Conservation (phyloP, 176 grass and related monocot species). For the Aegilops bicornis region DNA sequence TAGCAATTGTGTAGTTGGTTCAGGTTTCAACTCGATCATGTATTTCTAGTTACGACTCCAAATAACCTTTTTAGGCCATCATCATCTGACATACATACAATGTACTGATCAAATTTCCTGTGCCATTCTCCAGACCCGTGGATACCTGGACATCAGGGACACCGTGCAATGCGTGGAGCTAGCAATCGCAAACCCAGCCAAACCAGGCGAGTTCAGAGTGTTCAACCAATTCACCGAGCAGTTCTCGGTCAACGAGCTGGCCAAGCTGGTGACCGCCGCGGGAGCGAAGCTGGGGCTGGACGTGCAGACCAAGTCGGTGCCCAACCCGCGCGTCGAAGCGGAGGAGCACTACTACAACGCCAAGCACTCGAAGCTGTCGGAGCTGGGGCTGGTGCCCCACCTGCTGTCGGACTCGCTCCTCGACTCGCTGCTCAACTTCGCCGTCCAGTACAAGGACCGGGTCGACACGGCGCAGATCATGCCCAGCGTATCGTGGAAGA, state of each 20-base stretch:
- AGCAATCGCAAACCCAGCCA: slow-evolving; percentile 89
- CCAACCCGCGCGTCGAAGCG: slow-evolving; percentile 85
- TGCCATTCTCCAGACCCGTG: slow-evolving; percentile 55
- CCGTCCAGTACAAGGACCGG: slow-evolving; percentile 74
- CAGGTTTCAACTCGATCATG: neutral
- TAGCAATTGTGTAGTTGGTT: neutral
- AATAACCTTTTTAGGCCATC: neutral
- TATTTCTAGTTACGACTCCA: neutral
- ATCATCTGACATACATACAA: neutral
- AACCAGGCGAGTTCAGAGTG: slow-evolving; percentile 83
- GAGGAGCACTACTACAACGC: slow-evolving; percentile 96
- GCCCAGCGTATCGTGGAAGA: slow-evolving; percentile 95
- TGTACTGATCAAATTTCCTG: slow-evolving; percentile 8
- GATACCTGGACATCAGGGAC: slow-evolving; percentile 94
- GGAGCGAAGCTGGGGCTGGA: slow-evolving; percentile 79
- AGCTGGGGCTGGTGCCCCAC: slow-evolving; percentile 71
- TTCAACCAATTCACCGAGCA: slow-evolving; percentile 98
- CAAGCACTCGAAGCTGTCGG: slow-evolving; percentile 79
- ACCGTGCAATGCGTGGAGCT: slow-evolving; percentile 90
- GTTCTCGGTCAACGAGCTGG: slow-evolving; percentile 86
- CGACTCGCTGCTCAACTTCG: slow-evolving; percentile 87
- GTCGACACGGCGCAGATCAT: slow-evolving; percentile 77
- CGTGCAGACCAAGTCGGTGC: slow-evolving; percentile 66
- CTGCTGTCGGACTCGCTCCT: slow-evolving; percentile 81
- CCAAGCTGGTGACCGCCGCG: slow-evolving; percentile 63